Conservation (phyloP, 164 flowering plant species). For the Vitis cinerea region DNA sequence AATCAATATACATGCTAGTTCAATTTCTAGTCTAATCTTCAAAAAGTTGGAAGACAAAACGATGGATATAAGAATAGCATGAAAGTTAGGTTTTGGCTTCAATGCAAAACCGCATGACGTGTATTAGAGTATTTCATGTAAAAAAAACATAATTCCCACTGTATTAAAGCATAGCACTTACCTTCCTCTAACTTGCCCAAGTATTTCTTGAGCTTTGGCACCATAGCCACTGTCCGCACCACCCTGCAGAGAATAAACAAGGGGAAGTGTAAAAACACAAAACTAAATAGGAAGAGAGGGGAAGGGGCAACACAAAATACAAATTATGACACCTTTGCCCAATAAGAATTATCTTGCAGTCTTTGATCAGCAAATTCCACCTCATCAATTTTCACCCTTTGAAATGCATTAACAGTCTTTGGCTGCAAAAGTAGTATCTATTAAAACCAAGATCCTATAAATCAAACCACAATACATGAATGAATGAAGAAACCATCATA, state of each 20-base stretch:
- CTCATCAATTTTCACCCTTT: slow-evolving; percentile 75
- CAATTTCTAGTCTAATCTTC: too few relatives aligned
- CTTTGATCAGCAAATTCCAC: slow-evolving; percentile 71
- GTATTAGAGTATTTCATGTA: too few relatives aligned
- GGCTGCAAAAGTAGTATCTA: slow-evolving; percentile 50
- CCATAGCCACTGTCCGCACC: slow-evolving; percentile 97
- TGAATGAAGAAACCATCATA: too few relatives aligned
- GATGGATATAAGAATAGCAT: too few relatives aligned
- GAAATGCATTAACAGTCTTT: slow-evolving; percentile 65
- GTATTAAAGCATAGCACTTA: slow-evolving; percentile 20
- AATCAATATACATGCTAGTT: too few relatives aligned
- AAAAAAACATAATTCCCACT: too few relatives aligned
- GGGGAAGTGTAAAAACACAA: slow-evolving; percentile 4
- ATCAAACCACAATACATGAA: not conserved
- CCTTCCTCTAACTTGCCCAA: slow-evolving; percentile 97
- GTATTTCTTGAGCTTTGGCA: slow-evolving; percentile 92
- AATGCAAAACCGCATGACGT: too few relatives aligned
- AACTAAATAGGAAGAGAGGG: not conserved
- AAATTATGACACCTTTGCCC: slow-evolving; percentile 83
- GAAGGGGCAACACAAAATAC: not conserved
- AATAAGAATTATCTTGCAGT: slow-evolving; percentile 91
- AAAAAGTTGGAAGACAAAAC: too few relatives aligned
- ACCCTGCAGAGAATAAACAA: slow-evolving; percentile 40
- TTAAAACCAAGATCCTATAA: not conserved
- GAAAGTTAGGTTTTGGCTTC: too few relatives aligned